A percentile compares a stretch with the other conserved stretches of the same genome.
phyloP scores from a whole-genome alignment of 2,329 filamentous ascomycete species.

The Sarocladiaceae sp. region DNA sequence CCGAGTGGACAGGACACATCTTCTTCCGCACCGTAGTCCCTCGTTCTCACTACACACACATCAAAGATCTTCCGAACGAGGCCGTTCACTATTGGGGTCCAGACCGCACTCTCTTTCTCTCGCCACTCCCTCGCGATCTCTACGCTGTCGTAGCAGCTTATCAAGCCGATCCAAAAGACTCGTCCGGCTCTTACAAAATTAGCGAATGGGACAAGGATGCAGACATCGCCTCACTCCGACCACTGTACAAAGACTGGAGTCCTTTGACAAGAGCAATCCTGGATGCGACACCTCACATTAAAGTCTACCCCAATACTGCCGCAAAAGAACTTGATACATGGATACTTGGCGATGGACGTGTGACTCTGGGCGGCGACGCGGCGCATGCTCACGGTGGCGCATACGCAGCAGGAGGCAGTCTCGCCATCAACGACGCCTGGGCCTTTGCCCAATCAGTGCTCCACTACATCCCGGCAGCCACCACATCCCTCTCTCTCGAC shows the following conservation, averaged over 20 bases:
- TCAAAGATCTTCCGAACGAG: slow-evolving; percentile 16
- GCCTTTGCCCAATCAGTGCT: slow-evolving; percentile 34
- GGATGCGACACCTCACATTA: slow-evolving; percentile 33
- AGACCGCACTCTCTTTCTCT: slow-evolving; percentile 23
- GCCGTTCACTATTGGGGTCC: slow-evolving; percentile 41
- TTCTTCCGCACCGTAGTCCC: slow-evolving; percentile 37
- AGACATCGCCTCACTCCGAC: slow-evolving; percentile 28
- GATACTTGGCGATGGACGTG: slow-evolving; percentile 28
- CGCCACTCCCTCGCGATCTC: slow-evolving; percentile 19
- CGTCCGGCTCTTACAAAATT: slow-evolving; percentile 23
- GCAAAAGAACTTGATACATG: slow-evolving; percentile 35
- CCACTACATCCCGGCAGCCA: slow-evolving; percentile 25
- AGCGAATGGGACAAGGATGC: slow-evolving; percentile 34
- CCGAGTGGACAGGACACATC: slow-evolving; percentile 39
- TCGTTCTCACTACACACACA: not conserved
- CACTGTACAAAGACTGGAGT: slow-evolving; percentile 38
- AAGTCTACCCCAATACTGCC: slow-evolving; percentile 38
- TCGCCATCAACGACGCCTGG: slow-evolving; percentile 37
- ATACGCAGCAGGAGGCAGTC: slow-evolving; percentile 34
- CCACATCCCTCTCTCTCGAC: not conserved
- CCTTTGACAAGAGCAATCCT: slow-evolving; percentile 34
- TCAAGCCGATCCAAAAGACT: slow-evolving; percentile 30
- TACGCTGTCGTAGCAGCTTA: slow-evolving; percentile 40
- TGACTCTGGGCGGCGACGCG: slow-evolving; percentile 34
- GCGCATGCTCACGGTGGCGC: slow-evolving; percentile 37